Evolutionary conservation across 495 filamentous ascomycete species (phyloP), one percentile per base, ranked within the genome.

Genomic region (Aspergillus ostianus): DNA sequence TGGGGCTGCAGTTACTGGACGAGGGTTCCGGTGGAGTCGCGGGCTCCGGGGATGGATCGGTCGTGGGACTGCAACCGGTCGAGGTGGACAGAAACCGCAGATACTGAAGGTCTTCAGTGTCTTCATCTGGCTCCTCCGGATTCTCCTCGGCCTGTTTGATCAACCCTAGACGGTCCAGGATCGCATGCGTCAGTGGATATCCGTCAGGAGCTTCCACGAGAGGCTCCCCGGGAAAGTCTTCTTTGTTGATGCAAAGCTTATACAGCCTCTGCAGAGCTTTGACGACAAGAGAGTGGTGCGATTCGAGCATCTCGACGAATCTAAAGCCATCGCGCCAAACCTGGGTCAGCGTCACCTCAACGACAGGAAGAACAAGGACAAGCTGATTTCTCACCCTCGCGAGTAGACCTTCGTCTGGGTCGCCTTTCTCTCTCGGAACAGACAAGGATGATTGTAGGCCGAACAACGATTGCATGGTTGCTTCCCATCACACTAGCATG

Each of bases 61-160:
- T 66, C 29, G 73, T 77, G 29, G 70, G 71, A 50, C 73, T 76
- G 58, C 69, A 75, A 47, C 77, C 76, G 12, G 73, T 76, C 5
- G 76, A 74, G 3, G 70, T 76, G 13, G 76, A 74, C 27, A 77
- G 61, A 8, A 72, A 57, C 8, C 76, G 72, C 30, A 77, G 62
- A 57, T 75, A 76, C 26, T 71, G 67, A 17, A 77, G 64, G 50
- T 79, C 73, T 41, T 77, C 75, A 0, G 71, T 61, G 46, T 77
- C 74, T 49, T 77, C 73, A 12, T 72, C 72, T 26, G 66, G 69
- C 18, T 76, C 71, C 19, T 79, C 72, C 2, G 70, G 56, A 27
- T 67, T 74, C 26, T 79, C 76, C 58, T 80, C 77, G n/a, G 77
- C 77, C 62, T 80, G 77, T 55, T 79, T 79, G 58, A 80, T 80